phyloP scores from a whole-genome alignment of 495 filamentous ascomycete genomes.

The Xylaria sp. region DNA sequence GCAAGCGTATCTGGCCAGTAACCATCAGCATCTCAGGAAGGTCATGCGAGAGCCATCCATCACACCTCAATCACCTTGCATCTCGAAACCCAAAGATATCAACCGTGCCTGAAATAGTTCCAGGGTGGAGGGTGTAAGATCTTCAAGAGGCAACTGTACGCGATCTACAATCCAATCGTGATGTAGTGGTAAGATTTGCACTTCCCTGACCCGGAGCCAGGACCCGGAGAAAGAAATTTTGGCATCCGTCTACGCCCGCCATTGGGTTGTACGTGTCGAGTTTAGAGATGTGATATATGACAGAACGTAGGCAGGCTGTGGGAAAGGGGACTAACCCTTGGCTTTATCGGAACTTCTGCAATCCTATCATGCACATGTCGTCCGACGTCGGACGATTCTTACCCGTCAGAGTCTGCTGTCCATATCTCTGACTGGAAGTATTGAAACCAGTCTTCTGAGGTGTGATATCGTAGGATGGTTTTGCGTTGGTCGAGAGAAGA shows the following conservation, averaged over 20 bases:
- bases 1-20: neutral
- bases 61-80: neutral
- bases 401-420: too few relatives aligned
- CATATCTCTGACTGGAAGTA: too few relatives aligned
- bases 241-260: neutral
- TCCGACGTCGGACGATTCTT: neutral
- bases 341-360: neutral
- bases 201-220: neutral
- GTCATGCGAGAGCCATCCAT: neutral
- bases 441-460: too few relatives aligned
- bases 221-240: neutral
- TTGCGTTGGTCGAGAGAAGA: neutral
- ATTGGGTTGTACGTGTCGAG: neutral
- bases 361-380: too few relatives aligned
- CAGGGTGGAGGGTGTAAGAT: neutral
- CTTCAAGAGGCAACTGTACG: neutral
- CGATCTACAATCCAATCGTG: neutral
- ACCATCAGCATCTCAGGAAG: neutral
- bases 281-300: conserved; percentile 1
- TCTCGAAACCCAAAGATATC: neutral
- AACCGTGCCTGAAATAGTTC: neutral
- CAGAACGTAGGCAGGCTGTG: neutral
- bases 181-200: neutral
- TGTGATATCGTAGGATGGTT: neutral
- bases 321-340: neutral